Evolutionary conservation across 345 rosid genomes (phyloP).

Genomic region (Gossypium herbaceum): DNA sequence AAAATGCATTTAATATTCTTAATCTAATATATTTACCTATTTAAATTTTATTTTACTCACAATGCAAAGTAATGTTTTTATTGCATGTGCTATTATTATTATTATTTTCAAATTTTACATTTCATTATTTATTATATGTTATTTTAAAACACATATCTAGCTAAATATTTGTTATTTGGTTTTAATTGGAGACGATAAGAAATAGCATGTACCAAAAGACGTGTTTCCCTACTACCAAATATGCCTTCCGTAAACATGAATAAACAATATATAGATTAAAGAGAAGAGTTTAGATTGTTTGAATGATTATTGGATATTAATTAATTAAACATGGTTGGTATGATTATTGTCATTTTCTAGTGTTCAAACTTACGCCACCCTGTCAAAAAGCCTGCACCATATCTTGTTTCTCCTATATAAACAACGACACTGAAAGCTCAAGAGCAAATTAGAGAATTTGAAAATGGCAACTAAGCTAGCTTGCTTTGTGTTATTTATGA

Average conservation of each 20-base stretch:
- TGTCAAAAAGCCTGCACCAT: not conserved
- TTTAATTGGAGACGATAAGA: no score
- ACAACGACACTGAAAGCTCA: not conserved
- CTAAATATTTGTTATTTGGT: no score
- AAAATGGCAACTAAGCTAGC: constrained; percentile 23
- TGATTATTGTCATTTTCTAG: not conserved
- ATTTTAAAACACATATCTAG: no score
- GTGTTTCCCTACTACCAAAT: no score
- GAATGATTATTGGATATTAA: not conserved
- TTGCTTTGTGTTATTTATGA: not conserved
- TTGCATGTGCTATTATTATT: no score
- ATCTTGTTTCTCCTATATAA: not conserved
- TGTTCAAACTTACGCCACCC: constrained; percentile 10
- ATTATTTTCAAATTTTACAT: no score
- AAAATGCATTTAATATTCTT: no score
- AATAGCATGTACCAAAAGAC: no score
- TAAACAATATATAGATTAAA: not conserved
- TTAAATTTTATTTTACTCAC: no score
- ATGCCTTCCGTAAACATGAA: not conserved
- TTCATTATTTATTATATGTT: no score
- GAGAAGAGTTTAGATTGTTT: not conserved
- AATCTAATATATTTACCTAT: no score
- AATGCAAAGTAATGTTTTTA: no score
- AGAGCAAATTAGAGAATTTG: not conserved
- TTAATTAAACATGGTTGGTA: not conserved